phyloP scores from a whole-genome alignment of 78 protist species.

The Salpingoeca rosetta region DNA sequence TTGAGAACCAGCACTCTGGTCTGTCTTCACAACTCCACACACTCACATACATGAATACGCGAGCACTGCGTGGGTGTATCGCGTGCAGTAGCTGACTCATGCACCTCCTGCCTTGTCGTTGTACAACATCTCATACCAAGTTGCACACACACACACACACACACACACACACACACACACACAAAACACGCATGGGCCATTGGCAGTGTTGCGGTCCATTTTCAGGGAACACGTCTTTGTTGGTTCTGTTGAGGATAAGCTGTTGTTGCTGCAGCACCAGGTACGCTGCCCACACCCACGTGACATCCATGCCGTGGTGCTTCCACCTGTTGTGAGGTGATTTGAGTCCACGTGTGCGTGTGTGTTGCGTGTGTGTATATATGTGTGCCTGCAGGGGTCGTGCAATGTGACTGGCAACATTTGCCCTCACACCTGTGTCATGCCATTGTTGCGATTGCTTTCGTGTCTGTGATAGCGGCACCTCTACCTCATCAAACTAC shows the following conservation, averaged over 20 bases:
- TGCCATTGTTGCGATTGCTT: too few relatives aligned
- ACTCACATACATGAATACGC: too few relatives aligned
- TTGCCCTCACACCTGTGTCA: not conserved
- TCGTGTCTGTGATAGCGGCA: too few relatives aligned
- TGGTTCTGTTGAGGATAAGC: slow-evolving; percentile 40
- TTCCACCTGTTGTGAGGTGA: not conserved
- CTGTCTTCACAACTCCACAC: not conserved
- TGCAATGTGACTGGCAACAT: too few relatives aligned
- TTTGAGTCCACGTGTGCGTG: too few relatives aligned
- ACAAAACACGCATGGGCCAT: not conserved
- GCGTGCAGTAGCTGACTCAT: not conserved
- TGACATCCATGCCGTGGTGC: not conserved
- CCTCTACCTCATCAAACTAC: too few relatives aligned
- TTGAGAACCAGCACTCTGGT: not conserved
- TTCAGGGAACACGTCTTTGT: slow-evolving; percentile 34
- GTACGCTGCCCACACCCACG: not conserved
- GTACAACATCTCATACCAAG: not conserved
- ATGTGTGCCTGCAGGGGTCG: too few relatives aligned
- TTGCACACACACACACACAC: not conserved
- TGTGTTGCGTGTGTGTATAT: too few relatives aligned
- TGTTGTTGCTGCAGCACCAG: slow-evolving; percentile 32
- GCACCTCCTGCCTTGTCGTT: not conserved
- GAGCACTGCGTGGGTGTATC: too few relatives aligned
- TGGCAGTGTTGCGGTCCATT: not conserved
- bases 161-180: slow-evolving; percentile 16